Base-by-base conservation (phyloP, 805 yeast species). In the Candida tallmaniae region DNA sequence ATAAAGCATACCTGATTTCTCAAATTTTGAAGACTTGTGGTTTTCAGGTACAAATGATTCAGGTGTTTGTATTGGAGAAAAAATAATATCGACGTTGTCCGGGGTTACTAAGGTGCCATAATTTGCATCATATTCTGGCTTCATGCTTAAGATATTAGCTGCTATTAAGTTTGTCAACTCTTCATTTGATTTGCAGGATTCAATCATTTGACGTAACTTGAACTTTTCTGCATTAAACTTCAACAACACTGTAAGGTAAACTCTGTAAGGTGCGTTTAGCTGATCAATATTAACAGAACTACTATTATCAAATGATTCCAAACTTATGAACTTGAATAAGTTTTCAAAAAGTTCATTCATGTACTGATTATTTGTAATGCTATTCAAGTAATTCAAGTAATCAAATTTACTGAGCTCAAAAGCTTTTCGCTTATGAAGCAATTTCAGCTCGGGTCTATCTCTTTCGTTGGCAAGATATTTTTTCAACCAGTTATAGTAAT, bases 1-100 rank as follows among this genome's bases (percentile, higher is more conserved):
- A 47, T 73, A 77, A n/a, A 78, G 51, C 9, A 77, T 66, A 1
- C 83, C 84, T 5, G 43, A 38, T 26, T 36, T 40, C 26, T 37
- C 42, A 10, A 13, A 26, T 4, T 6, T 5, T 5, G 7, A 17
- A 5, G 11, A 29, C 33, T 40, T 29, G 10, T 16, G n/a, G 22
- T 6, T 8, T 18, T 22, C 17, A 5, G 10, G 26, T n/a, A n/a
- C n/a, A 9, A 18, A 32, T 14, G 20, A 24, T 26, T 16, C 21
- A 4, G 4, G 10, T 2, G 33, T 19, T 14, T 24, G 26, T 11
- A 25, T 33, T 10, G 42, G 41, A 11, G 45, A 44, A 39, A 61
- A 62, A 13, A 62, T 40, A 38, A 52, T 34, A 31, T 63, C 65
- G 11, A 61, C 36, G 36, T 57, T 56, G 12, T 54, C 56, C 19